Evolutionary conservation across 2,329 filamentous ascomycete species (phyloP), one percentile per base, ranked within the genome.

Genomic region (Elsinoe necatrix): DNA sequence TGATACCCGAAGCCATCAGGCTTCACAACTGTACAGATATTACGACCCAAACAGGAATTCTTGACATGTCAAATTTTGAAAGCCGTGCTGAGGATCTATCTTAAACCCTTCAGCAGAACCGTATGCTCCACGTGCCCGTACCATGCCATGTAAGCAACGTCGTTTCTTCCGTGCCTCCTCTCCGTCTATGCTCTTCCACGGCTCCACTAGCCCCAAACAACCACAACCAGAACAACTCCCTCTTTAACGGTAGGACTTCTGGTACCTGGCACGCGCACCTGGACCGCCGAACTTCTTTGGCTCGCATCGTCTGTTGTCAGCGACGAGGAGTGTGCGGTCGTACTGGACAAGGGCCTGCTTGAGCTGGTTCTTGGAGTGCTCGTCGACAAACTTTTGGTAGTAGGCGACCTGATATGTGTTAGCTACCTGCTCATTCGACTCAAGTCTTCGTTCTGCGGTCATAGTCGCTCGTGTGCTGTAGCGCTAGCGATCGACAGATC

Each of bases 341-440:
- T 92, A 98, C 76, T 90, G 84, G 72, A 92, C 88, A 68, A 98
- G 85, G 67, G 89, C 88, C 80, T 92, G 87, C 89, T 97, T 98
- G 73, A 98, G 84, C 79, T 90, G 83, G 85, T 97, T 96, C 88
- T 98, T 98, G 81, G 87, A 89, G 87, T 97, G 91, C 87, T 98
- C 93, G 75, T 98, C 93, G 78, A 97, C 89, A 81, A 86, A 98
- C 84, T 98, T 96, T 82, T 96, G 92, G 87, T 96, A 97, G 87
- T 96, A 96, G 77, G 90, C 87, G 72, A 95, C 72, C 70, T 73
- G 21, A 25, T 25, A 37, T 34, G 51, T 45, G 54, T 58, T 57
- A 60, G 57, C 43, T 39, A 2, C 20, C n/a, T 2, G 18, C 11
- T 23, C 16, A 8, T 7, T 4, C 9, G 4, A 6, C 14, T 50